Evolutionary conservation across 768 basidiomycete genomes (phyloP).

Genomic region (Leccinum sublutescens): DNA sequence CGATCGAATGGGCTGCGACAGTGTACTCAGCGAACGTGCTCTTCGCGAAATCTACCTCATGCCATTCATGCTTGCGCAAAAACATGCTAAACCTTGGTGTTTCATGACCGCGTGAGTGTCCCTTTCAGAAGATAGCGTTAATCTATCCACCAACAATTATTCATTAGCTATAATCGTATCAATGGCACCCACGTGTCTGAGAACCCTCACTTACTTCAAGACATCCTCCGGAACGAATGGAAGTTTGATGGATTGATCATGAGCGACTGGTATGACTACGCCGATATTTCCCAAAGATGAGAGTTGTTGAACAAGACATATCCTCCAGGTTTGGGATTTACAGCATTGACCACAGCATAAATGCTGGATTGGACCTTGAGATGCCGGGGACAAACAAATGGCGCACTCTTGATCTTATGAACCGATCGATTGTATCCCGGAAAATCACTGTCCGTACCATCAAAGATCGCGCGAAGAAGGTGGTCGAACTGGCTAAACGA

Average conservation of each 20-base stretch:
- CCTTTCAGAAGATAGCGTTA: not conserved
- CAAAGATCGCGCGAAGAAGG: slow-evolving; percentile 63
- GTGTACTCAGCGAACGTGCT: slow-evolving; percentile 47
- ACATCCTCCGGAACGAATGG: slow-evolving; percentile 74
- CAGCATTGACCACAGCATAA: slow-evolving; percentile 59
- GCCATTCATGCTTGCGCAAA: slow-evolving; percentile 61
- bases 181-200: slow-evolving; percentile 76
- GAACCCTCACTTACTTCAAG: slow-evolving; percentile 53
- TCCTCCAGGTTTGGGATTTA: slow-evolving; percentile 67
- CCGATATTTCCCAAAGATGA: not conserved
- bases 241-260: slow-evolving; percentile 70
- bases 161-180: slow-evolving; percentile 63
- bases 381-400: slow-evolving; percentile 79
- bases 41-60: slow-evolving; percentile 59
- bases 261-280: slow-evolving; percentile 68
- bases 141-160: not conserved
- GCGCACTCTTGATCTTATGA: slow-evolving; percentile 68
- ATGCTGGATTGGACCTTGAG: slow-evolving; percentile 79
- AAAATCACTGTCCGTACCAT: slow-evolving; percentile 66
- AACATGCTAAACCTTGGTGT: slow-evolving; percentile 50
- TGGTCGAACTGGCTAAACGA: slow-evolving; percentile 68
- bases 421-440: slow-evolving; percentile 54
- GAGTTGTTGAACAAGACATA: not conserved
- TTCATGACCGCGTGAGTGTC: slow-evolving; percentile 60
- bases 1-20: slow-evolving; percentile 63